Evolutionary conservation across 441 rosid genomes (phyloP).

Genomic region (Gossypium davidsonii): DNA sequence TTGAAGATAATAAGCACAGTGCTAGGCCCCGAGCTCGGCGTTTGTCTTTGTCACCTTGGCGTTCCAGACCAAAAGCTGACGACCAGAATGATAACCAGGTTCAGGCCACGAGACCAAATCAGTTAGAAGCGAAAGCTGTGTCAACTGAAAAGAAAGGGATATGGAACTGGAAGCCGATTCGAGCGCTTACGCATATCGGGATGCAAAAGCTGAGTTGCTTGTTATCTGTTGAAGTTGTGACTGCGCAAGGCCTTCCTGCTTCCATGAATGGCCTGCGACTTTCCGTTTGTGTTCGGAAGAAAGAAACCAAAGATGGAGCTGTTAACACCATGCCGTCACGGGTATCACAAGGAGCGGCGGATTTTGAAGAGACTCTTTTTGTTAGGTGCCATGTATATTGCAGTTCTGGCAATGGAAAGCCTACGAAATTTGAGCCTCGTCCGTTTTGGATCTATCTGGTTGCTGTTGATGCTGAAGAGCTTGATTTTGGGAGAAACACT

Average conservation of each 20-base stretch:
- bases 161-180: constrained; percentile 91
- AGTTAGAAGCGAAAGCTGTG: constrained; percentile 28
- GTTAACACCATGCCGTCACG: constrained; percentile 90
- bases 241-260: constrained; percentile 72
- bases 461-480: constrained; percentile 80
- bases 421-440: constrained; percentile 65
- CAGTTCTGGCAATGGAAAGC: constrained; percentile 44
- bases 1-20: constrained; percentile 22
- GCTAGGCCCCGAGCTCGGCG: constrained; percentile 54
- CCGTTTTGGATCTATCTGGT: constrained; percentile 60
- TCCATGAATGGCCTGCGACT: constrained; percentile 93
- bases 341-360: constrained; percentile 79
- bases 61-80: constrained; percentile 57
- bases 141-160: constrained; percentile 58
- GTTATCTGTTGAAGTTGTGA: constrained; percentile 79
- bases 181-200: constrained; percentile 65
- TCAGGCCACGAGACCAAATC: constrained; percentile 14
- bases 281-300: constrained; percentile 75
- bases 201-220: constrained; percentile 85
- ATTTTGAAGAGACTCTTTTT: constrained; percentile 85
- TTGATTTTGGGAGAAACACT: constrained; percentile 59
- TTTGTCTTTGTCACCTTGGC: constrained; percentile 86
- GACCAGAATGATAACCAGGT: constrained; percentile 26
- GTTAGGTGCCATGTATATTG: constrained; percentile 72
- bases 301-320: constrained; percentile 71